Evolutionary conservation across 176 grass and related monocot genomes (phyloP), one percentile per base, ranked within the genome.

Genomic region (Hyparrhenia diplandra): DNA sequence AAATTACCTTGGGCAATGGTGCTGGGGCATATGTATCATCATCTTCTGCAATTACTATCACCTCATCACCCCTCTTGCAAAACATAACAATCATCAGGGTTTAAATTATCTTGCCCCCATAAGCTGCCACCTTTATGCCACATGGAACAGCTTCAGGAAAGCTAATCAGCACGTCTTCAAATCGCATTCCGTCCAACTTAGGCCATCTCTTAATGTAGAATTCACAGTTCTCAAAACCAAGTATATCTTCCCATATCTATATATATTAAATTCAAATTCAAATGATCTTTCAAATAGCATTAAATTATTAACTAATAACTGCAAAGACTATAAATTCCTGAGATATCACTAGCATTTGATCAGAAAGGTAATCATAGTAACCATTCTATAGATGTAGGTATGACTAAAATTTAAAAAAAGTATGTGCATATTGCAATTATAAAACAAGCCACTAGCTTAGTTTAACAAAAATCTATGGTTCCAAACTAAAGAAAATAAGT

Each of bases 191-290:
- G 68, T 88, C 85, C 88, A 94, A 86, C 70, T 90, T 84, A 11
- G 91, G 71, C 91, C 88, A 94, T 81, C 85, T 88, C 83, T 90
- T 94, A 79, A 94, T 94, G 80, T 94, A 94, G 81, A 94, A 94
- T 66, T 94, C 91, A 70, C 91, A 94, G 72, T 94, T 94, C 73
- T 94, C 91, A 11, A 94, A 94, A 34, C 91, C 91, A 86, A 94
- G 91, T 43, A 94, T 94, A 81, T 94, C 88, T 74, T 90, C 91
- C 91, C 91, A 94, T 82, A 94, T 94, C 91, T 94, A 83, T 55
- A 62, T n/a, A n/a, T 59, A 72, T 71, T 46, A 14, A 54, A 55
- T 23, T 71, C n/a, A n/a, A n/a, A n/a, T n/a, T n/a, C 63, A 62
- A 82, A 77, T 87, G 46, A 29, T 87, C 27, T 39, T 66, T 81